Percentiles rank a stretch among this genome's conserved stretches.
Conservation (phyloP, 768 basidiomycete genomes). For the Pholiota microspora region DNA sequence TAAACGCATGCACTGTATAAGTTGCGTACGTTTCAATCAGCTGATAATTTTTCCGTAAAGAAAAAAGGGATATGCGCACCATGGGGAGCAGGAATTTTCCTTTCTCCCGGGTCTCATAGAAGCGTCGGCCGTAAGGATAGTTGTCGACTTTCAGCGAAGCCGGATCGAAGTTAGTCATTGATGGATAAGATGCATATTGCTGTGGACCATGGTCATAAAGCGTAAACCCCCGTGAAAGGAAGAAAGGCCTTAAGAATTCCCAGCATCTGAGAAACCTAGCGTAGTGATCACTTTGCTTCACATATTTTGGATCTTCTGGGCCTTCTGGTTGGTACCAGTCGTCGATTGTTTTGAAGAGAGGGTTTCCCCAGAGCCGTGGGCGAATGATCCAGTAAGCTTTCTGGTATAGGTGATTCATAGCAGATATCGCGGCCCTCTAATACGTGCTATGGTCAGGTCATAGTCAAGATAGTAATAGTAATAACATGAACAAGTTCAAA, state of each 20-base stretch:
- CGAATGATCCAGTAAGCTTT: no score
- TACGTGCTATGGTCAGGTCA: no score
- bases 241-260: slow-evolving; percentile 19
- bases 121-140: neutral
- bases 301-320: neutral
- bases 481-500: no score
- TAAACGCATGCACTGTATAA: neutral
- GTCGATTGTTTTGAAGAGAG: neutral
- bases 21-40: neutral
- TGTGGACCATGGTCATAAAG: slow-evolving; percentile 1
- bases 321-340: neutral
- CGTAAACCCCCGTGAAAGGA: slow-evolving; percentile 13
- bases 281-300: neutral
- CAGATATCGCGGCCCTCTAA: no score
- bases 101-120: neutral
- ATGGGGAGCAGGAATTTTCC: neutral
- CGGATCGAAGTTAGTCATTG: neutral
- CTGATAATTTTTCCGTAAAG: no score
- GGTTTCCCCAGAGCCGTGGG: no score
- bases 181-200: neutral
- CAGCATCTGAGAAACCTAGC: slow-evolving; percentile 5
- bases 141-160: neutral
- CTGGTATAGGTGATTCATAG: no score
- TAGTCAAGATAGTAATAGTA: no score
- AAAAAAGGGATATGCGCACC: neutral